Evolutionary conservation across 108 stramenopile genomes (phyloP), one percentile per base, ranked within the genome.

Genomic region (Cylindrotheca closterium): DNA sequence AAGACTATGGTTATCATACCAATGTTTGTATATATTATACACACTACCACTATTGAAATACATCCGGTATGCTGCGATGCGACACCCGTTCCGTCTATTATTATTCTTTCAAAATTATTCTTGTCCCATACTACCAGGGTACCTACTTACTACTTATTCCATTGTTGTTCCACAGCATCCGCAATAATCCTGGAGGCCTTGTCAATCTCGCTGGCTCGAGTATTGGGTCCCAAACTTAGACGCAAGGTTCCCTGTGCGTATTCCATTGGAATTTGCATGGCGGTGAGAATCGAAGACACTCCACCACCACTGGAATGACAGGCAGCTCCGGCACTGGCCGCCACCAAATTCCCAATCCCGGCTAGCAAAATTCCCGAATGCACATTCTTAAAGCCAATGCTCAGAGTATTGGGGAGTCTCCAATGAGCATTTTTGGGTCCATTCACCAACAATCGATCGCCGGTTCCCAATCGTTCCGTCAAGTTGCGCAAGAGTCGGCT

Each of bases 361-460:
- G 52, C 50, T 12, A 95, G 75, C 33, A 96, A 46, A 10, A 23
- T 60, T 29, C 82, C 74, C 29, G 85, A 89, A 5, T 79, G 63
- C 2, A 92, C 45, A 32, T 81, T 78, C 37, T 60, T 65, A 31
- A 99, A 32, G 0, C 93, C 91, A 26, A 99, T 75, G 59, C 90
- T 96, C 27, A 99, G 78, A 17, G 97, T 98, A 76, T 98, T 99
- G 15, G 97, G 96, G 21, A 99, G 77, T 59, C 94, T 62, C 8
- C 69, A 28, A 18, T 54, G 48, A 8, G 79, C 63, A 67, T 88
- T 81, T 0, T 33, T 31, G 1, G 96, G 96, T 3, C 96, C 98
- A 75, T 98, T 92, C 22, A 79, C 55, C 60, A 73, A 75, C 27
- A 86, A 71, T 15, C 55, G 70, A 23, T 63, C 68, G n/a, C n/a